Conservation (phyloP, 2,329 filamentous ascomycete species). For the Elsinoe batatas region DNA sequence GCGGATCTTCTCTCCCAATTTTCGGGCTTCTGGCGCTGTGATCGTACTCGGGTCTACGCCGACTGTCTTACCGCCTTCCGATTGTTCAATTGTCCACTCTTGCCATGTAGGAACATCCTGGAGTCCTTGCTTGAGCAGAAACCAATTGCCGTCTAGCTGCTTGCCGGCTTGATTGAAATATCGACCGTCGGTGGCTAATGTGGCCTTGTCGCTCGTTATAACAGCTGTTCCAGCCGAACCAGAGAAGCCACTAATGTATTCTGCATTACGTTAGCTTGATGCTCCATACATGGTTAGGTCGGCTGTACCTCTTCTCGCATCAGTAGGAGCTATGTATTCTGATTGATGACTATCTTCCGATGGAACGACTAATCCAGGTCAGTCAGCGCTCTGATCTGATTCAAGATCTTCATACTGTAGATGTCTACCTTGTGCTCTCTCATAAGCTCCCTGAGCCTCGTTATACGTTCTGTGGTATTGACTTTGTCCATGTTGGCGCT, state of each 20-base stretch:
- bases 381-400: slow-evolving; percentile 29
- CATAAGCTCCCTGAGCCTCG: slow-evolving; percentile 76
- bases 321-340: slow-evolving; percentile 95
- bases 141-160: slow-evolving; percentile 87
- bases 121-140: slow-evolving; percentile 80
- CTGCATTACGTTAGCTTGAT: slow-evolving; percentile 28
- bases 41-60: slow-evolving; percentile 86
- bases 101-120: slow-evolving; percentile 95
- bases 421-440: slow-evolving; percentile 75
- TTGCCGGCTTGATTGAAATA: slow-evolving; percentile 96
- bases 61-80: slow-evolving; percentile 76
- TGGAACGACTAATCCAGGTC: slow-evolving; percentile 60
- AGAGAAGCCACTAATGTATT: slow-evolving; percentile 86
- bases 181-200: slow-evolving; percentile 85
- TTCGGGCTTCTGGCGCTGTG: slow-evolving; percentile 60
- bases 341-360: slow-evolving; percentile 97
- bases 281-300: not conserved
- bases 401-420: slow-evolving; percentile 58
- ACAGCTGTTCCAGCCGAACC: slow-evolving; percentile 92
- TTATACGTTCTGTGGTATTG: slow-evolving; percentile 66
- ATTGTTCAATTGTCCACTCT: slow-evolving; percentile 83
- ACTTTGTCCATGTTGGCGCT: slow-evolving; percentile 61
- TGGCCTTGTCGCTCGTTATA: slow-evolving; percentile 74
- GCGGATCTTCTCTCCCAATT: slow-evolving; percentile 75
- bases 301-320: slow-evolving; percentile 63